Conservation (phyloP, 2,329 filamentous ascomycete species). For the Aspergillus bombycis region DNA sequence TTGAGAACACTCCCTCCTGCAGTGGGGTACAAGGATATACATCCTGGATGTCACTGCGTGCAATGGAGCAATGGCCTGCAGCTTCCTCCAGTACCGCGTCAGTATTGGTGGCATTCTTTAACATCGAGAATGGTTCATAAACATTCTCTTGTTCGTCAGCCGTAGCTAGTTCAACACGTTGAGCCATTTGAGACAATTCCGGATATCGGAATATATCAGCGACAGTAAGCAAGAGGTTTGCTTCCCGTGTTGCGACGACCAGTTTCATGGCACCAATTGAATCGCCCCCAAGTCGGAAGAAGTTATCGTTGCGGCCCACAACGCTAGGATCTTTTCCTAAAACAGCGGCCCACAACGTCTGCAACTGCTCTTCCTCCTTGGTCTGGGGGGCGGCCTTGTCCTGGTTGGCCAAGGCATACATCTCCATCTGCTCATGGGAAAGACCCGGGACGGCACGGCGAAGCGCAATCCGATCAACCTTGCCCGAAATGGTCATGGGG, state of each 20-base stretch:
- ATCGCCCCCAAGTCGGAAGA: constrained; percentile 29
- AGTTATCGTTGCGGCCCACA: constrained; percentile 23
- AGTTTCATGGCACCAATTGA: constrained; percentile 25
- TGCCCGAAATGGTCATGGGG: constrained; percentile 2
- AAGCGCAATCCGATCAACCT: background rate
- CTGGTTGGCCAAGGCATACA: background rate
- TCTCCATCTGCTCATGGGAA: constrained; percentile 7
- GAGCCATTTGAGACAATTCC: background rate
- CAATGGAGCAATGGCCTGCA: constrained; percentile 22
- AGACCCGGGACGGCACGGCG: background rate
- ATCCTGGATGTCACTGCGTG: constrained; percentile 27
- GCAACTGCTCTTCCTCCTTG: constrained; percentile 11
- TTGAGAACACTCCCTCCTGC: constrained; percentile 23
- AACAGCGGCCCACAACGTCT: constrained; percentile 17
- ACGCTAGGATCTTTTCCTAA: constrained; percentile 10
- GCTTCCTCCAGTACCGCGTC: constrained; percentile 11
- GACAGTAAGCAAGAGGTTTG: background rate
- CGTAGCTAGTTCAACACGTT: constrained; percentile 5
- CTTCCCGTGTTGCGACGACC: background rate
- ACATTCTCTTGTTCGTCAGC: background rate
- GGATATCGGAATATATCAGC: constrained; percentile 2
- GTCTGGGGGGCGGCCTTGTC: constrained; percentile 7
- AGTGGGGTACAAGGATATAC: constrained; percentile 35
- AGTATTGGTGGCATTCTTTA: background rate
- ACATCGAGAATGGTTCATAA: constrained; percentile 12